Percentiles rank a stretch among this genome's conserved stretches.
phyloP scores from a whole-genome alignment of 2,329 filamentous ascomycete species.

The Ramularia endophylla region DNA sequence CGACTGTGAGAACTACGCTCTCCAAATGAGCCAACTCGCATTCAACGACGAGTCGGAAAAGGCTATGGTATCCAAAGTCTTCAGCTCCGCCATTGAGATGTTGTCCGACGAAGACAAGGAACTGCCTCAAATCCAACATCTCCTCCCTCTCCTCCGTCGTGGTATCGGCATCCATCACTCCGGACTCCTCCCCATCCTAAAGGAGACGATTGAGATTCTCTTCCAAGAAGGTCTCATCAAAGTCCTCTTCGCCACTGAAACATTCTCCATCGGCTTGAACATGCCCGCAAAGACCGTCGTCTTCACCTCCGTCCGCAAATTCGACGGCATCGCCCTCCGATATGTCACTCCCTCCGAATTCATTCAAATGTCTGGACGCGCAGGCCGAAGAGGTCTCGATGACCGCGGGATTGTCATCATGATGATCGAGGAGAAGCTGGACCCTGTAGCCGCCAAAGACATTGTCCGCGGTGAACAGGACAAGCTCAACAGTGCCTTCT shows the following conservation, averaged over 20 bases:
- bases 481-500: conserved; percentile 94
- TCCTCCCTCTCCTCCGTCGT: conserved; percentile 79
- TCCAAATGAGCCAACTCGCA: conserved; percentile 77
- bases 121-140: conserved; percentile 83
- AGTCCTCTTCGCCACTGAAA: conserved; percentile 95
- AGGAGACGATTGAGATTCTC: conserved; percentile 97
- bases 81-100: conserved; percentile 86
- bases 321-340: conserved; percentile 72
- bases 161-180: conserved; percentile 98
- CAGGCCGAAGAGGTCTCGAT: conserved; percentile 93
- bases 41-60: conserved; percentile 98
- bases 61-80: conserved; percentile 88
- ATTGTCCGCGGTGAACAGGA: conserved; percentile 97
- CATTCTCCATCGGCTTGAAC: conserved; percentile 96
- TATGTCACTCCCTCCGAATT: conserved; percentile 94
- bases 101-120: conserved; percentile 86
- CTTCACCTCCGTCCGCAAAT: conserved; percentile 96
- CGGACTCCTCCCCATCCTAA: conserved; percentile 87
- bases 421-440: conserved; percentile 98
- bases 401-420: conserved; percentile 98
- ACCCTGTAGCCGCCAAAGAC: conserved; percentile 85
- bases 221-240: conserved; percentile 99
- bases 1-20: conserved; percentile 84
- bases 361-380: conserved; percentile 97
- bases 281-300: conserved; percentile 99